Base-by-base conservation (phyloP, 1,139 yeast species). In the Debaryomyces robertsiae region DNA sequence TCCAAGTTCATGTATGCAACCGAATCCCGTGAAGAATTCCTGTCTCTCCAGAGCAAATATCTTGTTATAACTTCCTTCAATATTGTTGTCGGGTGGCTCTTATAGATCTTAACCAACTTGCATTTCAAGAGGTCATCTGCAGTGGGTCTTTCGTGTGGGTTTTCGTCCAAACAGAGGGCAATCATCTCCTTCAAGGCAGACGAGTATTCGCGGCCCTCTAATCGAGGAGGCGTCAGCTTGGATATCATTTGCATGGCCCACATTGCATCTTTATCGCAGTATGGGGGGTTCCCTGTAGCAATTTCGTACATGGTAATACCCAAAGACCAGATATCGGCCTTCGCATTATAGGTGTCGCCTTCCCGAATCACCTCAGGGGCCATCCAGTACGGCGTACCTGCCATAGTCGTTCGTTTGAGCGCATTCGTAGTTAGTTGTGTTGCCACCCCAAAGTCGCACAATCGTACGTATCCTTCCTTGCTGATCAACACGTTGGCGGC, bases 351-450 rank as follows among this genome's bases (percentile, higher is more conserved):
- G 2, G 84, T 74, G 15, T 85, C 85, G 24, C 98, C 98, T 60
- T 93, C 98, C 58, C 91, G 79, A 32, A 93, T 93, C 18, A 93
- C 98, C 61, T 93, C 98, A 0, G 98, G 98, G 0, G 98, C 98
- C 99, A 94, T 94, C 99, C 99, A 94, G 61, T 91, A 94, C 0
- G 98, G 98, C 0, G 99, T 94, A 4, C 99, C 99, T 0, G 96
- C 98, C 80, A 93, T 90, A 1, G 98, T 93, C 31, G 93, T 88
- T 54, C 98, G 75, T 57, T 91, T 86, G 37, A 82, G 63, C 24
- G 83, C 82, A 30, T 83, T 79, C n/a, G 91, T 76, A 1, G 95
- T 80, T 29, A 91, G 70, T 59, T 89, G 94, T 1, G 98, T 97
- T 0, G 98, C 98, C 11, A 93, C 98, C 24, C 99, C 99, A 66